These are phyloP conservation scores for Cutaneotrichosporon dermatis DNA, from an alignment of 1,284 basidiomycete species.

Conservation along the genomic window DNA sequence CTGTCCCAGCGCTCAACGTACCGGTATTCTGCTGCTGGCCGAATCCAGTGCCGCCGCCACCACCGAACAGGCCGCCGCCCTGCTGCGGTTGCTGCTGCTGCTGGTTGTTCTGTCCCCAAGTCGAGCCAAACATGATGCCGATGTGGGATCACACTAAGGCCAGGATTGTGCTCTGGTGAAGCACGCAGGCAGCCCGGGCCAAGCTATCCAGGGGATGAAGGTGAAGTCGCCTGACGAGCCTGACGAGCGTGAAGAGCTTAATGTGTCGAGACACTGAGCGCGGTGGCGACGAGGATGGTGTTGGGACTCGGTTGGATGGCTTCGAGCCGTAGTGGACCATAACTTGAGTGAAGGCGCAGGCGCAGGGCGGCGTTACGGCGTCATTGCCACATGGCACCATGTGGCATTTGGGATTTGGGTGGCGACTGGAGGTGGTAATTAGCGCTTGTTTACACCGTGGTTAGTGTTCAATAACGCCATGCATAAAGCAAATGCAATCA, in stretches of 20 bases:
- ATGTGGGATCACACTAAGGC: not conserved
- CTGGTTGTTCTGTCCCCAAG: constrained; percentile 51
- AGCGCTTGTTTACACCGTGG: too few relatives aligned
- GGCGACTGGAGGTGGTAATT: not conserved
- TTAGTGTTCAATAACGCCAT: too few relatives aligned
- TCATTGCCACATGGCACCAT: constrained; percentile 1
- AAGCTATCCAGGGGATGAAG: not conserved
- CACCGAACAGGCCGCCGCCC: constrained; percentile 51
- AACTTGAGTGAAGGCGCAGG: too few relatives aligned
- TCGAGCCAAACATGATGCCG: constrained; percentile 36
- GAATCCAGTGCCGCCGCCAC: constrained; percentile 7
- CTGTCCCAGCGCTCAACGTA: not conserved
- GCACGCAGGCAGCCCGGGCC: not conserved
- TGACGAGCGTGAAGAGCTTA: not conserved
- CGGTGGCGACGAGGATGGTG: constrained; percentile 9
- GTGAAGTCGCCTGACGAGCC: not conserved
- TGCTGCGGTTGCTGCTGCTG: constrained; percentile 55
- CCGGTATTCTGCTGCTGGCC: constrained; percentile 18
- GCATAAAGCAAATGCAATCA: too few relatives aligned
- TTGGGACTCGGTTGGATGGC: not conserved
- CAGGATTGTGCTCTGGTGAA: not conserved
- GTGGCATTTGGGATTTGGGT: not conserved
- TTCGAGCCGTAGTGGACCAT: too few relatives aligned
- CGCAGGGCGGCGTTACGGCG: not conserved
- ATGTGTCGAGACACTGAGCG: not conserved